Conservation (phyloP, 768 basidiomycete genomes). For the Leccinum subgranulosum region DNA sequence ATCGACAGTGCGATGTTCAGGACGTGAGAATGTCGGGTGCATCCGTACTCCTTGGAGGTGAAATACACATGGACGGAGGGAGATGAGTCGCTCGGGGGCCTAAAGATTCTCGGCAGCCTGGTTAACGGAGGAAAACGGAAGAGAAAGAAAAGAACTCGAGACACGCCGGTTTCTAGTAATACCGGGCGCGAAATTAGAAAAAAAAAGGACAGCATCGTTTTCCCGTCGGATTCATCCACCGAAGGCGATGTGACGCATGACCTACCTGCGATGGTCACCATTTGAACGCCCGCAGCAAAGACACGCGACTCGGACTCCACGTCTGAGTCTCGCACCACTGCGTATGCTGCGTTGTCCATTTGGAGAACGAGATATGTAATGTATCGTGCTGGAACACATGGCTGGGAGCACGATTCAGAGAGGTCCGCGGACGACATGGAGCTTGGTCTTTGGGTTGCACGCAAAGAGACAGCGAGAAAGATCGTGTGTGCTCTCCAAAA, state of each 20-base stretch:
- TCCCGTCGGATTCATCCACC: slow-evolving; percentile 3
- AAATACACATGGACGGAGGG: slow-evolving; percentile 4
- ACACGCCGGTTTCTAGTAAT: neutral
- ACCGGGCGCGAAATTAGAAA: neutral
- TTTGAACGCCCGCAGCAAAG: neutral
- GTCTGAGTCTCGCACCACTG: slow-evolving; percentile 1
- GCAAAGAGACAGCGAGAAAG: slow-evolving; percentile 7
- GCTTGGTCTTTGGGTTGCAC: slow-evolving; percentile 14
- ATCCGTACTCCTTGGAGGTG: slow-evolving; percentile 2
- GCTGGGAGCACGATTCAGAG: slow-evolving; percentile 11
- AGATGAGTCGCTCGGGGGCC: slow-evolving; percentile 6
- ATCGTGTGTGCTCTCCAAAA: slow-evolving; percentile 14
- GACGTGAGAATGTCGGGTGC: slow-evolving; percentile 17
- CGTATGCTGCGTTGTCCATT: slow-evolving; percentile 2
- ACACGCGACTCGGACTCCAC: slow-evolving; percentile 5
- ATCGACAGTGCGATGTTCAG: slow-evolving; percentile 12
- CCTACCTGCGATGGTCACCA: neutral
- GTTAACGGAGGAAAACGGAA: neutral
- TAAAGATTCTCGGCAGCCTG: slow-evolving; percentile 10
- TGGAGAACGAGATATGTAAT: slow-evolving; percentile 13
- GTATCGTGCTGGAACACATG: slow-evolving; percentile 5
- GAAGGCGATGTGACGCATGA: slow-evolving; percentile 2
- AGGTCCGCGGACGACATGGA: slow-evolving; percentile 23
- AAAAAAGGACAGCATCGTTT: slow-evolving; percentile 1
- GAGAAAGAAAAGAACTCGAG: neutral